Conservation (phyloP, 768 basidiomycete genomes). For the Termitomyces sp. region DNA sequence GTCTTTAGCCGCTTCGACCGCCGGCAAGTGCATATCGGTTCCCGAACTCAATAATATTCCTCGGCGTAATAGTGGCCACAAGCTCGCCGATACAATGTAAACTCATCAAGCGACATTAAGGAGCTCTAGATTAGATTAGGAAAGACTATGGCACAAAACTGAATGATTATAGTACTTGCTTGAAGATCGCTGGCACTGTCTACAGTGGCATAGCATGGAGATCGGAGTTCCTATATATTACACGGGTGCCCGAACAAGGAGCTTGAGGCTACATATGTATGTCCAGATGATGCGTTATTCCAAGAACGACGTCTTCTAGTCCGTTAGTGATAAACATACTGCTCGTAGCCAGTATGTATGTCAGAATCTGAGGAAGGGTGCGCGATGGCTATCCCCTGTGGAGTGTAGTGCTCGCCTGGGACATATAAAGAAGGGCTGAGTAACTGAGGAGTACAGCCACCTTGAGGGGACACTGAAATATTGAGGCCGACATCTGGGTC, state of each 20-base stretch:
- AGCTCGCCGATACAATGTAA: neutral
- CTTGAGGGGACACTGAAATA: slow-evolving; percentile 1
- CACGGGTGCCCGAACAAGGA: neutral
- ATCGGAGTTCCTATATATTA: slow-evolving; percentile 3
- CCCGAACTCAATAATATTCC: neutral
- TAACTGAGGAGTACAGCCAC: slow-evolving; percentile 8
- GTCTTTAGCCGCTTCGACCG: slow-evolving; percentile 3
- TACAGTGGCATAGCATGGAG: neutral
- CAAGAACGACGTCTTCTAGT: neutral
- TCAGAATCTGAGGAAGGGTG: slow-evolving; percentile 6
- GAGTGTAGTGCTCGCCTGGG: slow-evolving; percentile 1
- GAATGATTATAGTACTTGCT: neutral
- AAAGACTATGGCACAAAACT: slow-evolving; percentile 1
- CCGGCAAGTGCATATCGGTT: slow-evolving; percentile 2
- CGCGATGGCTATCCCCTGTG: slow-evolving; percentile 2
- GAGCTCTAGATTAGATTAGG: slow-evolving; percentile 4
- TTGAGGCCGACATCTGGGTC: slow-evolving; percentile 2
- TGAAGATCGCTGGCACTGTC: neutral
- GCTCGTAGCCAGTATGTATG: slow-evolving; percentile 5
- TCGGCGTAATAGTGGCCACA: slow-evolving; percentile 3
- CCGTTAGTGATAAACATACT: slow-evolving; percentile 3
- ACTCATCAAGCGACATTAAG: neutral
- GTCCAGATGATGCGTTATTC: neutral
- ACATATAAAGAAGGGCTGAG: slow-evolving; percentile 2
- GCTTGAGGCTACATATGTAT: neutral